Evolutionary conservation across 2,329 filamentous ascomycete species (phyloP), one percentile per base, ranked within the genome.

Genomic region (Aspergillus aculeatus): DNA sequence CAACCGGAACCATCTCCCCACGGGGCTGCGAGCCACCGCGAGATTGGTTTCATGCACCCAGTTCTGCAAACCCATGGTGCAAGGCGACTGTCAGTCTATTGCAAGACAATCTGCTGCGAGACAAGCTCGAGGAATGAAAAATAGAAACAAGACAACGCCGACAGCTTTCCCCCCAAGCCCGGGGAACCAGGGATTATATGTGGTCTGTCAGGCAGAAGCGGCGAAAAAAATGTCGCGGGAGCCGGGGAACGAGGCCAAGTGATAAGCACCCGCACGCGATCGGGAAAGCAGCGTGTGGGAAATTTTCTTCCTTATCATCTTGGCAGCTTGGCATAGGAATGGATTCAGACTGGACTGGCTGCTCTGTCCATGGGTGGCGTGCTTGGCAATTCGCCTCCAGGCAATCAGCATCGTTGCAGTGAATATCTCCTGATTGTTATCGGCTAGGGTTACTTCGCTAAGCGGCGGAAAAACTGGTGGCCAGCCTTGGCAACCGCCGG

Each of bases 1-100:
- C 47, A 96, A 85, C 66, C 86, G 85, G 78, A 96, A 96, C 80
- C 87, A 90, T 66, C 82, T 81, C 63, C 90, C 90, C 61, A 92
- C 82, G 35, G 82, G 74, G 71, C 87, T 88, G 63, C 77, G 79
- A 62, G 89, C 90, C 66, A 92, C 83, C 57, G 66, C 63, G 50
- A 68, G 54, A 47, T 74, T 74, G 38, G 66, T 69, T 61, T 69
- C 62, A n/a, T 66, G 60, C 50, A 69, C 50, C 66, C 63, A 66
- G n/a, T 63, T 60, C 21, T 52, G 23, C 24, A 58, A 50, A 14
- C 61, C 64, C 65, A 67, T 67, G 54, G 31, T 62, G 38, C 38
- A 19, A 19, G 56, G 47, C 26, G 26, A 29, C 26, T 29, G 26
- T 10, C 31, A 50, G 32, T 35, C 19, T 21, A 7, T 24, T 47